Evolutionary conservation across 2,329 filamentous ascomycete genomes (phyloP).

Genomic region (Penicillium sp.): DNA sequence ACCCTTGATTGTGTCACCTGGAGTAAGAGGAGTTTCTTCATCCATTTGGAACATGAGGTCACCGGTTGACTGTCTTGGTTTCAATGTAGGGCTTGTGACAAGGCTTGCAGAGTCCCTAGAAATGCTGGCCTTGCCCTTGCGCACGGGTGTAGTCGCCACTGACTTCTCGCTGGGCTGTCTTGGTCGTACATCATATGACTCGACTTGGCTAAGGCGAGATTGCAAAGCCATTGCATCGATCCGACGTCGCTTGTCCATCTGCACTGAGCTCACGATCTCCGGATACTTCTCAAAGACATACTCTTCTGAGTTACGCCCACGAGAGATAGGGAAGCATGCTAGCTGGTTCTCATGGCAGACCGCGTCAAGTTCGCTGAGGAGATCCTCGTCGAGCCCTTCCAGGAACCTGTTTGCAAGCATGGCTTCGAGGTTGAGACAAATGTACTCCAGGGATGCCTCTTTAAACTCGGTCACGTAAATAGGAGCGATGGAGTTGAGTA

Average conservation of each 20-base stretch:
- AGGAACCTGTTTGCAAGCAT: constrained; percentile 87
- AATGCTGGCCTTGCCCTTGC: constrained; percentile 40
- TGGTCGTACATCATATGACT: constrained; percentile 61
- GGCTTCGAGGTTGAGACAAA: constrained; percentile 85
- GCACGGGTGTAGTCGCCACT: constrained; percentile 46
- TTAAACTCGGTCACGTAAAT: constrained; percentile 85
- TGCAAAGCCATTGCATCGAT: constrained; percentile 75
- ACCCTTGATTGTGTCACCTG: constrained; percentile 28
- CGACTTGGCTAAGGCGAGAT: constrained; percentile 61
- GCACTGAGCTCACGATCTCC: constrained; percentile 40
- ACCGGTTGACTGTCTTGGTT: constrained; percentile 63
- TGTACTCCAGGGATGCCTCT: constrained; percentile 81
- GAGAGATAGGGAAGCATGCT: constrained; percentile 71
- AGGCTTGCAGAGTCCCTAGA: constrained; percentile 44
- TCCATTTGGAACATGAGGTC: constrained; percentile 97
- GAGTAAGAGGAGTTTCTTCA: constrained; percentile 57
- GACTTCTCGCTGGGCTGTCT: constrained; percentile 65
- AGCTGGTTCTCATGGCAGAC: constrained; percentile 81
- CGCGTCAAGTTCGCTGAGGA: constrained; percentile 76
- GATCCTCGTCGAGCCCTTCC: constrained; percentile 78
- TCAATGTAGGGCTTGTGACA: constrained; percentile 64
- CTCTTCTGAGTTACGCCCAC: constrained; percentile 68
- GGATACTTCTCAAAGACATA: constrained; percentile 47
- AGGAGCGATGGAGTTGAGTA: constrained; percentile 82
- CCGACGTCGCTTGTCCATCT: constrained; percentile 56